phyloP scores from a whole-genome alignment of 176 grass and related monocot species.

The Musa schizocarpa region DNA sequence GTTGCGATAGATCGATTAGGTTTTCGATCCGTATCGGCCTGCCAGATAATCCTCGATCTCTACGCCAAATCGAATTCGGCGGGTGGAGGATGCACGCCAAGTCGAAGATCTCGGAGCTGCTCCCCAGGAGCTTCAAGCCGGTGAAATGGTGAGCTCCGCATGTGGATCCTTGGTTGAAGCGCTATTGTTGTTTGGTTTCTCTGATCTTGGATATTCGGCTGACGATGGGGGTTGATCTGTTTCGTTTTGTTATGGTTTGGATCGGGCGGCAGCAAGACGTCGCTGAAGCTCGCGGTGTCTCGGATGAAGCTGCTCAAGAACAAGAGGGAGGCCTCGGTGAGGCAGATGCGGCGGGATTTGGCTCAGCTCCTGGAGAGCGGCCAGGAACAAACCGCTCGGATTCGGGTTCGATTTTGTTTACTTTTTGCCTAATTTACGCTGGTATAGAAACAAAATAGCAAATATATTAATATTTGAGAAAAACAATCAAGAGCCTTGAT shows the following conservation, averaged over 20 bases:
- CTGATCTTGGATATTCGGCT: neutral
- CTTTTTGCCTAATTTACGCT: neutral
- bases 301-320: conserved; percentile 90
- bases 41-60: too few species aligned
- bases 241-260: neutral
- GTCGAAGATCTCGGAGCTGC: conserved; percentile 7
- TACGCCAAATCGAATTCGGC: neutral
- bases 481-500: too few species aligned
- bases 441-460: neutral
- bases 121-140: conserved; percentile 6
- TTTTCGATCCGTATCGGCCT: too few species aligned
- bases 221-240: neutral
- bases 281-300: conserved; percentile 70
- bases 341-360: conserved; percentile 68
- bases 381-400: conserved; percentile 80
- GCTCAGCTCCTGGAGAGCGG: conserved; percentile 65
- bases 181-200: neutral
- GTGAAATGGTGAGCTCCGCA: conserved; percentile 48
- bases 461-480: neutral
- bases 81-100: neutral
- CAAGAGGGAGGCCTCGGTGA: conserved; percentile 49
- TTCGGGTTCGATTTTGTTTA: conserved; percentile 38
- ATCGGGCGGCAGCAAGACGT: conserved; percentile 55
- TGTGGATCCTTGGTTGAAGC: neutral
- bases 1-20: too few species aligned